Base-by-base conservation (phyloP, 2,329 filamentous ascomycete genomes). In the Alternaria hordeiaustralica region DNA sequence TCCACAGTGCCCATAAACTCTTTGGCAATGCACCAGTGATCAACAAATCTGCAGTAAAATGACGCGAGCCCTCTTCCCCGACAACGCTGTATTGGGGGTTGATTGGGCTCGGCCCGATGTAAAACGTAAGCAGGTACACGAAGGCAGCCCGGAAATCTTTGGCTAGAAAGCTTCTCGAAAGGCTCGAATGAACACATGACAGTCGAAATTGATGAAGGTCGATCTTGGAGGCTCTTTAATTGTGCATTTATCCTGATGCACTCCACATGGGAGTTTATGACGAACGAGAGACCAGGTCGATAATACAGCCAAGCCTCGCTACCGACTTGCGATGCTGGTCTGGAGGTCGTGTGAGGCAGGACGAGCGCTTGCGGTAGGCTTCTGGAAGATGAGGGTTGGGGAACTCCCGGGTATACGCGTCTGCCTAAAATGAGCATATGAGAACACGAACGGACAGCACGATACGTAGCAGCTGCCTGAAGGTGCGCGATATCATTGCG, bases 161-260 rank as follows among this genome's bases (percentile, higher is more conserved):
- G 60, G 54, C n/a, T 13, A 54, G 56, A 55, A 59, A 61, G 43
- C 44, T 75, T 75, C 69, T 75, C 60, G 71, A 74, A 74, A 60
- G 43, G 46, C 44, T 58, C 13, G 45, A 49, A 58, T 41, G 66
- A 66, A 66, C 69, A 70, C 65, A 68, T 71, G 72, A 73, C 69
- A 55, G 55, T 55, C 55, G 41, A 45, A 36, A 21, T 67, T 71
- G 63, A 76, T 75, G 71, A 63, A 64, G 28, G 64, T n/a, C 30
- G 63, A 71, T 64, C 67, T 70, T 64, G 64, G 70, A 72, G 64
- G 65, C 63, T 67, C 69, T 69, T 60, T 61, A 58, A 57, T 58
- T 57, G 53, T 68, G 66, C 60, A 72, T 71, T 72, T 71, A 75
- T 50, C 69, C 71, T 70, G 59, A 65, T 51, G 36, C 46, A 58